A percentile compares a stretch with the other conserved stretches of the same genome.
Evolutionary conservation across 805 yeast species (phyloP).

Genomic region (Zygosaccharomyces gambellarensis): DNA sequence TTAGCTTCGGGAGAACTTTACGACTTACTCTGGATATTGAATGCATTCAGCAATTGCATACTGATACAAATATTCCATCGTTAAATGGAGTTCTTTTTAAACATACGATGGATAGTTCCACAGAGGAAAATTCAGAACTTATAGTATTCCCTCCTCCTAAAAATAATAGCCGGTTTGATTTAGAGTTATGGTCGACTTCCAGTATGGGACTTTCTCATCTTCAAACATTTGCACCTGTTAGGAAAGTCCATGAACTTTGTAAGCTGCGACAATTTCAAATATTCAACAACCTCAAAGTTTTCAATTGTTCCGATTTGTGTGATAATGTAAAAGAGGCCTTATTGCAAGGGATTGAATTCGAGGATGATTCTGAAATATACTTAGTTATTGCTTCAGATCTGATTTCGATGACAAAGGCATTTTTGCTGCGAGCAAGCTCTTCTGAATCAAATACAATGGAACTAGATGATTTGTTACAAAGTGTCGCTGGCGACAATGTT

Average conservation of each 20-base stretch:
- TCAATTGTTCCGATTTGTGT: conserved; percentile 3
- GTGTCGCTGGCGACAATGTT: conserved; percentile 8
- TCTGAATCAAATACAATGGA: conserved; percentile 11
- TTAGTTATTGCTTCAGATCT: conserved; percentile 14
- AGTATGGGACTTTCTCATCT: conserved; percentile 21
- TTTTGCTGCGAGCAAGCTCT: conserved; percentile 8
- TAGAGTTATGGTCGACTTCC: conserved; percentile 23
- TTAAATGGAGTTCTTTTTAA: conserved; percentile 14
- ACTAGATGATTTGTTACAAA: conserved; percentile 19
- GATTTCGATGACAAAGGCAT: conserved; percentile 7
- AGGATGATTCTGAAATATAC: conserved; percentile 1
- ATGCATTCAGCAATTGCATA: conserved; percentile 6
- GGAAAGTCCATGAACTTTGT: conserved; percentile 12
- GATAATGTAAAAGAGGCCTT: conserved; percentile 1
- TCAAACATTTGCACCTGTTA: conserved; percentile 4
- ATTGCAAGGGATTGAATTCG: not conserved
- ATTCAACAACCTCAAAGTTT: conserved; percentile 8
- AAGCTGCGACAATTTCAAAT: conserved; percentile 13
- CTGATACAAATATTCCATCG: conserved; percentile 10
- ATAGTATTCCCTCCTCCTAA: conserved; percentile 11
- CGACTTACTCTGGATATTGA: conserved; percentile 15
- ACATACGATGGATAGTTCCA: conserved; percentile 21
- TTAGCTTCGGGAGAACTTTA: conserved; percentile 23
- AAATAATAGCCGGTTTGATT: conserved; percentile 4
- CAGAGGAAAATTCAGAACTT: conserved; percentile 16